These are phyloP conservation scores for Barnettozyma californica DNA, from an alignment of 805 yeast species.

Conservation along the genomic window DNA sequence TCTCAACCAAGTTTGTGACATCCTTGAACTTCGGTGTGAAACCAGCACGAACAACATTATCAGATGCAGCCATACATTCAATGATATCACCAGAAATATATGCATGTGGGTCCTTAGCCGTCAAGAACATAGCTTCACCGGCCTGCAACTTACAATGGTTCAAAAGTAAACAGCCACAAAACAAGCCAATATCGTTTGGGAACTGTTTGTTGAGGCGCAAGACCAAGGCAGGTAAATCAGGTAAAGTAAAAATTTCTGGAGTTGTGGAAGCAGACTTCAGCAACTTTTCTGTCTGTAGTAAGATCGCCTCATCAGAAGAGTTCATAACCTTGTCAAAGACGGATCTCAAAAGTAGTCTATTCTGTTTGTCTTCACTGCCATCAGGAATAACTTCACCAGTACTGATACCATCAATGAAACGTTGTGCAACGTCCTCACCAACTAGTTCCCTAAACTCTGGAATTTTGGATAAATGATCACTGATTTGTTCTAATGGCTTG, in stretches of 20 bases:
- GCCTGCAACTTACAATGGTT: constrained; percentile 78
- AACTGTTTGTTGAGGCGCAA: constrained; percentile 79
- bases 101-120: constrained; percentile 98
- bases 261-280: constrained; percentile 56
- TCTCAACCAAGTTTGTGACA: constrained; percentile 79
- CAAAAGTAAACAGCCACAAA: constrained; percentile 90
- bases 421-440: constrained; percentile 51
- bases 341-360: constrained; percentile 62
- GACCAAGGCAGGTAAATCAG: constrained; percentile 64
- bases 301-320: constrained; percentile 57
- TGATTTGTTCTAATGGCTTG: constrained; percentile 80
- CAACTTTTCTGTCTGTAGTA: constrained; percentile 52
- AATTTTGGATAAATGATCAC: constrained; percentile 57
- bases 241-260: constrained; percentile 49
- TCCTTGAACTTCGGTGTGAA: constrained; percentile 99
- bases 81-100: constrained; percentile 95
- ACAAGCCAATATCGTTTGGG: constrained; percentile 90
- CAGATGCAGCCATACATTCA: constrained; percentile 99
- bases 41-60: constrained; percentile 97
- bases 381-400: constrained; percentile 25
- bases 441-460: constrained; percentile 75
- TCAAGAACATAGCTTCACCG: constrained; percentile 95
- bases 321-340: constrained; percentile 85
- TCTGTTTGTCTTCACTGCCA: constrained; percentile 46
- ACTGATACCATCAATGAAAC: constrained; percentile 47